Percentiles rank a stretch among this genome's conserved stretches.
Evolutionary conservation across 202 grass and related monocot species (phyloP).

Genomic region (Panicum virgatum): DNA sequence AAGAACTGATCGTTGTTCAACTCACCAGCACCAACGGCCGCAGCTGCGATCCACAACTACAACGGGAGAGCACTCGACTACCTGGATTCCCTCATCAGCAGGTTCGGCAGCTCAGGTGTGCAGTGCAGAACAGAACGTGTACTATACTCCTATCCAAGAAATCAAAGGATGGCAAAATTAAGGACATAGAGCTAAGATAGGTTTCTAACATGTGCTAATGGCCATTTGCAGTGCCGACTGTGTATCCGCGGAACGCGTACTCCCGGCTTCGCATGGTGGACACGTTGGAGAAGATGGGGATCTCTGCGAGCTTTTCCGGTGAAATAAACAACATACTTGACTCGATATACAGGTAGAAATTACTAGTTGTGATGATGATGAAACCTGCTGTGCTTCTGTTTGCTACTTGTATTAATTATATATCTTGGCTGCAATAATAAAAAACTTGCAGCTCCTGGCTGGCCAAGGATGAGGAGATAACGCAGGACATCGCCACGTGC

Average conservation of each 20-base stretch:
- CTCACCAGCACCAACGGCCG: constrained; percentile 57
- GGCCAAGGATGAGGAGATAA: constrained; percentile 41
- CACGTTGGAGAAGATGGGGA: constrained; percentile 43
- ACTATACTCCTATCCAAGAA: no score
- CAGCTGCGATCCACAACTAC: constrained; percentile 33
- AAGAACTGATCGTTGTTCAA: constrained; percentile 59
- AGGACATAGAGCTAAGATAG: no score
- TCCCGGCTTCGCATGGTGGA: constrained; percentile 45
- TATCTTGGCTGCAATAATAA: not conserved
- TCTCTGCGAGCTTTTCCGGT: constrained; percentile 35
- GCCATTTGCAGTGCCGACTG: constrained; percentile 44
- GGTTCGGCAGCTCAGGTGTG: constrained; percentile 3
- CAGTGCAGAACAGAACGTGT: not conserved
- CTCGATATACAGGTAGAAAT: constrained; percentile 45
- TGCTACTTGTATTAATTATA: no score
- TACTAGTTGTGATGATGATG: not conserved
- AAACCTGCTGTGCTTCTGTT: not conserved
- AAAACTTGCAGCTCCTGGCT: constrained; percentile 44
- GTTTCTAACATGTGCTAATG: not conserved
- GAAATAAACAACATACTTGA: constrained; percentile 52
- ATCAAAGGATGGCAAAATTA: not conserved
- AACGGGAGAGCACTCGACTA: constrained; percentile 17
- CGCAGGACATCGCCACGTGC: constrained; percentile 40
- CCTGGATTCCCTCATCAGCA: not conserved
- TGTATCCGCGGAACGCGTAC: constrained; percentile 48